Percentiles rank a stretch among this genome's conserved stretches.
phyloP scores from a whole-genome alignment of 768 basidiomycete genomes.

The Cantharellus anzutake region DNA sequence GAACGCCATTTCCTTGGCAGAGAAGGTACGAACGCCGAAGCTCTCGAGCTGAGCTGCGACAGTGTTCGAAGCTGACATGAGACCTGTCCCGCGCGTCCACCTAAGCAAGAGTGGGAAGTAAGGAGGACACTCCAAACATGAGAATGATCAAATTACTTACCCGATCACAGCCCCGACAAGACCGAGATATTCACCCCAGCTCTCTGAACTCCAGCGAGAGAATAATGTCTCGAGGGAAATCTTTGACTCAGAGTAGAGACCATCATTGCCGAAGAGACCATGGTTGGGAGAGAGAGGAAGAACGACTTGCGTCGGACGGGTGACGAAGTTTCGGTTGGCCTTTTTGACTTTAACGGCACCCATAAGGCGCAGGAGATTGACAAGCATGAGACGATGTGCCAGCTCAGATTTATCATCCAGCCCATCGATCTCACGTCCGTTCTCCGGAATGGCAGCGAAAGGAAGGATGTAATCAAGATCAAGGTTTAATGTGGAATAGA shows the following conservation, averaged over 20 bases:
- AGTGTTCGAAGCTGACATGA: constrained; percentile 91
- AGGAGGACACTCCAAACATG: neutral
- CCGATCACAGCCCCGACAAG: constrained; percentile 97
- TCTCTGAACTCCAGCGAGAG: constrained; percentile 95
- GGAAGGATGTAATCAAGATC: constrained; percentile 98
- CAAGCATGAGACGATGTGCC: constrained; percentile 96
- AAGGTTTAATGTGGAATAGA: constrained; percentile 85
- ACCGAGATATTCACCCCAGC: constrained; percentile 98
- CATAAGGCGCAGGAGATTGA: constrained; percentile 86
- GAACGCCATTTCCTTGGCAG: constrained; percentile 99
- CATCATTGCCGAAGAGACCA: constrained; percentile 93
- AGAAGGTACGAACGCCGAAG: constrained; percentile 92
- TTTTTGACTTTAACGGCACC: constrained; percentile 98
- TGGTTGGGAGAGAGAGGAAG: constrained; percentile 96
- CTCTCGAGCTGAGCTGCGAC: constrained; percentile 88
- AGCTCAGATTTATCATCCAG: constrained; percentile 95
- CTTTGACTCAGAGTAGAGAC: constrained; percentile 95
- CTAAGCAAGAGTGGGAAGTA: constrained; percentile 20
- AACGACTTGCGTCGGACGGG: constrained; percentile 95
- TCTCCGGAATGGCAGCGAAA: constrained; percentile 96
- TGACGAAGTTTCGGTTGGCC: constrained; percentile 88
- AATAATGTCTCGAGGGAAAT: constrained; percentile 95
- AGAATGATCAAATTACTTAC: constrained; percentile 24
- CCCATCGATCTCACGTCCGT: constrained; percentile 94
- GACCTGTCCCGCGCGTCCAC: constrained; percentile 95